These are phyloP conservation scores for Isoetes taiwanensis DNA, from an alignment of 75 land plant species.

Conservation along the genomic window DNA sequence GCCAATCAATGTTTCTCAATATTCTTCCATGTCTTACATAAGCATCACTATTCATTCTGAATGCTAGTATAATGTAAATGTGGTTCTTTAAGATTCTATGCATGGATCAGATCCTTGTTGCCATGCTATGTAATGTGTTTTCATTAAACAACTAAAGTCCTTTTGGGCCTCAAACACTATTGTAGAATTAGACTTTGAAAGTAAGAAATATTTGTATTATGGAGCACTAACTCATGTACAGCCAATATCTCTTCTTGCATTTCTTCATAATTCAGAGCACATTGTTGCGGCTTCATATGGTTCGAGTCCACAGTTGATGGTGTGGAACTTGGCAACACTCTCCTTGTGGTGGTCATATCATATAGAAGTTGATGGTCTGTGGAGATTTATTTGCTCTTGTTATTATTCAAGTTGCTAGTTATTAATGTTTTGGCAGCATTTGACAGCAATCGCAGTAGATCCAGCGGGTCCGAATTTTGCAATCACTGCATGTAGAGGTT, in stretches of 20 bases:
- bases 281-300: conserved; percentile 56
- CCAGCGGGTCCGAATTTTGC: conserved; percentile 39
- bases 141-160: too few relatives aligned
- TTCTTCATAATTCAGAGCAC: conserved; percentile 51
- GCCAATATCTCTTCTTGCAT: conserved; percentile 40
- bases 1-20: too few relatives aligned
- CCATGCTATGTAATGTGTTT: too few relatives aligned
- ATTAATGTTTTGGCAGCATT: neutral
- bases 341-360: conserved; percentile 58
- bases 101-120: too few relatives aligned
- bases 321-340: conserved; percentile 66
- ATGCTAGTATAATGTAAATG: too few relatives aligned
- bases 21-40: too few relatives aligned
- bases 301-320: conserved; percentile 36
- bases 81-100: too few relatives aligned
- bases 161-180: neutral
- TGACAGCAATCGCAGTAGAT: conserved; percentile 45
- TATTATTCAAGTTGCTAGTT: neutral
- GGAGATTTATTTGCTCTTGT: neutral
- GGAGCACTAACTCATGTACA: conserved; percentile 19
- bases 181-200: neutral
- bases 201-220: conserved; percentile 8
- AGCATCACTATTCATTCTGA: too few relatives aligned
- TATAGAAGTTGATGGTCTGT: conserved; percentile 49
- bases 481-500: conserved; percentile 26